These are phyloP conservation scores for Colletotrichum nymphaeae DNA, from an alignment of 2,329 filamentous ascomycete genomes.

Conservation along the genomic window DNA sequence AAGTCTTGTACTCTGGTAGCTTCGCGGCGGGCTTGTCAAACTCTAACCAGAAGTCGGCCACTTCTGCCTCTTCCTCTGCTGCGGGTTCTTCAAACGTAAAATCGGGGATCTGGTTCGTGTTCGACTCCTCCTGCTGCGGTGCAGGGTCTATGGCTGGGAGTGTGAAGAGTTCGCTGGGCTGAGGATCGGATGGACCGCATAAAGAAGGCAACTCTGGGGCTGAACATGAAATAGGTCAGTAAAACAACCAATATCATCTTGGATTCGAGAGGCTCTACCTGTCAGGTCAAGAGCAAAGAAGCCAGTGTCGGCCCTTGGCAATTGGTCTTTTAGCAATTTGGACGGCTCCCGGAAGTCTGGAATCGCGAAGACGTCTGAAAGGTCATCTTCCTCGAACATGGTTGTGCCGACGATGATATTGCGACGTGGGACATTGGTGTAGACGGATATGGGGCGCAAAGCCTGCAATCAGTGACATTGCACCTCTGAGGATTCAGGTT, in stretches of 20 bases:
- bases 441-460: background rate
- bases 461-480: conserved; percentile 10
- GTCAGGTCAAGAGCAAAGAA: conserved; percentile 59
- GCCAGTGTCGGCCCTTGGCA: conserved; percentile 39
- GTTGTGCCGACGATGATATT: conserved; percentile 21
- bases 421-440: background rate
- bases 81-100: conserved; percentile 40
- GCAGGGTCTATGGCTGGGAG: conserved; percentile 42
- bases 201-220: conserved; percentile 21
- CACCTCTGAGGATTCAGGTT: background rate
- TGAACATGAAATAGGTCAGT: background rate
- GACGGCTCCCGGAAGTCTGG: conserved; percentile 71
- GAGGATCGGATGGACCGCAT: conserved; percentile 28
- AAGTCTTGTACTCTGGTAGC: conserved; percentile 67
- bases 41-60: conserved; percentile 60
- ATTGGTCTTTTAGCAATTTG: conserved; percentile 54
- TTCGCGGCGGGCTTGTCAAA: conserved; percentile 46
- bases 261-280: conserved; percentile 44
- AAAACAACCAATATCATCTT: background rate
- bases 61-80: background rate
- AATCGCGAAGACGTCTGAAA: conserved; percentile 70
- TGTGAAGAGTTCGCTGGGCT: conserved; percentile 55
- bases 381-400: conserved; percentile 56
- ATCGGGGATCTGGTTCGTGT: background rate
- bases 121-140: conserved; percentile 37